phyloP scores from a whole-genome alignment of 768 basidiomycete species.

The Clitopilus passeckerianus region DNA sequence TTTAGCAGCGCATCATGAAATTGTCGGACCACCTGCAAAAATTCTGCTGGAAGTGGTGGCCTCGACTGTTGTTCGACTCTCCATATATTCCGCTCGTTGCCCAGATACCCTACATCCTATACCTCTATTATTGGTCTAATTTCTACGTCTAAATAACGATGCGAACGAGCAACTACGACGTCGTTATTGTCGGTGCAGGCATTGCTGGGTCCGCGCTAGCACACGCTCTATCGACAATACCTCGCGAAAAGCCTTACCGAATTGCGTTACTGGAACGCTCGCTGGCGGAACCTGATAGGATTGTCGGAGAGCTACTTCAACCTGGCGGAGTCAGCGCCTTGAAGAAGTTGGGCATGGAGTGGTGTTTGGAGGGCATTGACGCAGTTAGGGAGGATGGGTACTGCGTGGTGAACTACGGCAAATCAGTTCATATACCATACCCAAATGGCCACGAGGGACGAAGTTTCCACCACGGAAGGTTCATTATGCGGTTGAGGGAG shows the following conservation, averaged over 20 bases:
- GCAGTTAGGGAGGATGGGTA: constrained; percentile 82
- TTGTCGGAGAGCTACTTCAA: constrained; percentile 95
- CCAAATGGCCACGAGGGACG: constrained; percentile 68
- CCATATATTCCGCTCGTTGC: neutral
- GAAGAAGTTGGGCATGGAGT: constrained; percentile 68
- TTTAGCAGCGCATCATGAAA: neutral
- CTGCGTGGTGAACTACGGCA: constrained; percentile 64
- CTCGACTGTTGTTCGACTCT: neutral
- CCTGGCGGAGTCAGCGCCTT: constrained; percentile 85
- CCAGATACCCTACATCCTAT: neutral
- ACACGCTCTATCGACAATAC: constrained; percentile 67
- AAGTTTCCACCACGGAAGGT: constrained; percentile 91
- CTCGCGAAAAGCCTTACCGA: constrained; percentile 53
- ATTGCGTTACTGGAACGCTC: constrained; percentile 90
- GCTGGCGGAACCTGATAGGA: constrained; percentile 88
- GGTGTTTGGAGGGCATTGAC: constrained; percentile 82
- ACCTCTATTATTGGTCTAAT: neutral
- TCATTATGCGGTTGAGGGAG: constrained; percentile 74
- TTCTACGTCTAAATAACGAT: neutral
- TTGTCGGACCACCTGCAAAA: neutral
- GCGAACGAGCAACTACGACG: constrained; percentile 46
- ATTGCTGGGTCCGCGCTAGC: constrained; percentile 87
- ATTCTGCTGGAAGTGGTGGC: neutral
- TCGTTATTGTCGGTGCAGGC: constrained; percentile 89
- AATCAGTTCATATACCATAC: constrained; percentile 86